phyloP scores from a whole-genome alignment of 2,329 filamentous ascomycete species.

The Colletotrichum somersetense region DNA sequence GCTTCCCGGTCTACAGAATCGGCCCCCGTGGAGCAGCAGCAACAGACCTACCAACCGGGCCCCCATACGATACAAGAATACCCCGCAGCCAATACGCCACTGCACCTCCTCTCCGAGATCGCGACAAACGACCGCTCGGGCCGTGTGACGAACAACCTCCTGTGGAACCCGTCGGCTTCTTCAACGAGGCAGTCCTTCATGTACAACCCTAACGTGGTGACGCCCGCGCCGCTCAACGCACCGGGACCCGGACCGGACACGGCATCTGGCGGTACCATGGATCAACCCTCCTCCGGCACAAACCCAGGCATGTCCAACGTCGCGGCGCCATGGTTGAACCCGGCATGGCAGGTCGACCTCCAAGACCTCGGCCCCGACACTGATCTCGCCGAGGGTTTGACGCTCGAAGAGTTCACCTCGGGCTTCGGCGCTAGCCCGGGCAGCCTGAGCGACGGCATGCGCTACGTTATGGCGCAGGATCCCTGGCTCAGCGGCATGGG shows the following conservation, averaged over 20 bases:
- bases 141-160: conserved; percentile 35
- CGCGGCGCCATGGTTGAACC: conserved; percentile 22
- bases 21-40: conserved; percentile 40
- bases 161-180: conserved; percentile 44
- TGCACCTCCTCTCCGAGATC: conserved; percentile 69
- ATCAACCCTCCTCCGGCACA: not conserved
- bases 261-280: conserved; percentile 9
- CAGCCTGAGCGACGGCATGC: conserved; percentile 46
- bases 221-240: conserved; percentile 22
- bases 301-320: not conserved
- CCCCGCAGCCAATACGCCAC: conserved; percentile 61
- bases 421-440: conserved; percentile 39
- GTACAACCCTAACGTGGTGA: conserved; percentile 47
- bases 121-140: conserved; percentile 58
- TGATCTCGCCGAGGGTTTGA: conserved; percentile 37
- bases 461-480: conserved; percentile 53
- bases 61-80: conserved; percentile 45
- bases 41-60: conserved; percentile 41
- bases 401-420: conserved; percentile 39
- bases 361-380: conserved; percentile 39
- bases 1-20: conserved; percentile 10
- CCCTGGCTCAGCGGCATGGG: conserved; percentile 56
- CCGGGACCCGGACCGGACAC: conserved; percentile 18
- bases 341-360: conserved; percentile 23
- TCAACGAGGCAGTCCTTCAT: conserved; percentile 53